Conservation (phyloP, 2,329 filamentous ascomycete species). For the Aspergillus ibericus region DNA sequence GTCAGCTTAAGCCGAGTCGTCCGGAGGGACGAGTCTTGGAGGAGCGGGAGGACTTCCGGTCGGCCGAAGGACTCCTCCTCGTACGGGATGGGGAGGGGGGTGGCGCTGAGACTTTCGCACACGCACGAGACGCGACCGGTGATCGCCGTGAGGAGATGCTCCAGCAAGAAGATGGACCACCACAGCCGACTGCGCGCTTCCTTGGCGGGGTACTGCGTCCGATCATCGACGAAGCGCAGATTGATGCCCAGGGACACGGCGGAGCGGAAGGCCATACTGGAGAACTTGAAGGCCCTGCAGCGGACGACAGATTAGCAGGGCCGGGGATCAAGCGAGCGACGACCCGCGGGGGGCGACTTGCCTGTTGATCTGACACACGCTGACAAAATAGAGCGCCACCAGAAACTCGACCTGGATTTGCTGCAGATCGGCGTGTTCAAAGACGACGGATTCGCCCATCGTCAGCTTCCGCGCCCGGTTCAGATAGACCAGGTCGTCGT, state of each 20-base stretch:
- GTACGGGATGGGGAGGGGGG: slow-evolving; percentile 37
- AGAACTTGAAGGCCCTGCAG: slow-evolving; percentile 42
- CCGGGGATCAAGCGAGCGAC: neutral
- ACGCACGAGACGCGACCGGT: slow-evolving; percentile 45
- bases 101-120: slow-evolving; percentile 38
- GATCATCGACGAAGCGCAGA: slow-evolving; percentile 38
- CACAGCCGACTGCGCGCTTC: slow-evolving; percentile 44
- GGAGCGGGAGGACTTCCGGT: slow-evolving; percentile 25
- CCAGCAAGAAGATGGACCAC: slow-evolving; percentile 46
- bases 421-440: slow-evolving; percentile 44
- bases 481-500: slow-evolving; percentile 43
- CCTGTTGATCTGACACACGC: slow-evolving; percentile 45
- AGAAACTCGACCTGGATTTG: slow-evolving; percentile 45
- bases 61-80: slow-evolving; percentile 38
- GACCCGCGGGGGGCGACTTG: slow-evolving; percentile 14
- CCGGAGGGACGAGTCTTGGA: slow-evolving; percentile 23
- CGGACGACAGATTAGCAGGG: neutral
- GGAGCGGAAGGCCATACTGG: slow-evolving; percentile 41
- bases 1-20: slow-evolving; percentile 27
- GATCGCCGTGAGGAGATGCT: slow-evolving; percentile 43
- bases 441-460: slow-evolving; percentile 37
- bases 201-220: slow-evolving; percentile 37
- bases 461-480: slow-evolving; percentile 41
- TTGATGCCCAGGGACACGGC: slow-evolving; percentile 45
- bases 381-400: slow-evolving; percentile 42